These are phyloP conservation scores for Alternaria sp. DNA, from an alignment of 2,329 filamentous ascomycete genomes.

Conservation along the genomic window DNA sequence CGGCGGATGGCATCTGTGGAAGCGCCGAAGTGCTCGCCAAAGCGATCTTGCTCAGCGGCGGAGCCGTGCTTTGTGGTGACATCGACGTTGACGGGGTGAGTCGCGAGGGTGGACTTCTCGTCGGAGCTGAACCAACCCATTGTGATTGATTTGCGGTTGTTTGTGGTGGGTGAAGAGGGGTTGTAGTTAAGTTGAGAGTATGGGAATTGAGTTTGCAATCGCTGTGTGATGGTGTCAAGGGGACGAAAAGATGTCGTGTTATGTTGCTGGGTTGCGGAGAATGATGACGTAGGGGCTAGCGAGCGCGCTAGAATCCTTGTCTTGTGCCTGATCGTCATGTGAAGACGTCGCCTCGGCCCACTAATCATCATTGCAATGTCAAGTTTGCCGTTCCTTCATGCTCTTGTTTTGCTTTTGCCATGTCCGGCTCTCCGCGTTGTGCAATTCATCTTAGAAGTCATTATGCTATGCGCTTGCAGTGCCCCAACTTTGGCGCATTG, in stretches of 20 bases:
- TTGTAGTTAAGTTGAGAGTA: neutral
- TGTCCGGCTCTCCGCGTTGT: neutral
- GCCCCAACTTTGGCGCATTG: neutral
- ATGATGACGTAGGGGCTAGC: constrained; percentile 14
- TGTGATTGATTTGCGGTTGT: constrained; percentile 13
- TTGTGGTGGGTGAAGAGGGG: neutral
- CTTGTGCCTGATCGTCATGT: constrained; percentile 10
- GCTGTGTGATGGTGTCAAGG: neutral
- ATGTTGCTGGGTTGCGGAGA: constrained; percentile 7
- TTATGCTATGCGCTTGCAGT: neutral
- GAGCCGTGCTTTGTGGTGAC: constrained; percentile 34
- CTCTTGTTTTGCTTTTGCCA: neutral
- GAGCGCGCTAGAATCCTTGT: constrained; percentile 9
- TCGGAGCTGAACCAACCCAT: constrained; percentile 36
- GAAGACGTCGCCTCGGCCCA: neutral
- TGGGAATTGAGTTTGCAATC: neutral
- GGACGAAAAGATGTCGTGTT: constrained; percentile 2
- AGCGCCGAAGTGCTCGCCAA: constrained; percentile 35
- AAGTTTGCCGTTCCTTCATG: neutral
- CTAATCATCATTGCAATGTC: neutral
- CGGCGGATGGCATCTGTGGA: constrained; percentile 27
- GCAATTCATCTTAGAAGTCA: neutral
- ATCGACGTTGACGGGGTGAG: constrained; percentile 31
- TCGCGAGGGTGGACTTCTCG: constrained; percentile 25
- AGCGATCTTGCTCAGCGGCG: constrained; percentile 43